Conservation (phyloP, 495 filamentous ascomycete species). For the Pseudomonodictys pantanalensis region DNA sequence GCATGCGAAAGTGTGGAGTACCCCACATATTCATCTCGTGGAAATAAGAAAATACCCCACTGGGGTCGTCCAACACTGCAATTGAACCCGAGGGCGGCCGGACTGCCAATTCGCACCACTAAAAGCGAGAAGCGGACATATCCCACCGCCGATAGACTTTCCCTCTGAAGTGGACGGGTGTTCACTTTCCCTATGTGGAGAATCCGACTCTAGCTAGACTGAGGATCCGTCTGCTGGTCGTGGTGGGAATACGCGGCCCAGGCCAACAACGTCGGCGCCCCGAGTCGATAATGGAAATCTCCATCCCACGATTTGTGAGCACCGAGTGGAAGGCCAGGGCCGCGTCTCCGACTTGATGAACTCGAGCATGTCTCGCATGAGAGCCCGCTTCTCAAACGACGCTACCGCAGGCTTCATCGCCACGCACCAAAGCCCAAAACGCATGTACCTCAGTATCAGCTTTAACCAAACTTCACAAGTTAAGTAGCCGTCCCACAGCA, state of each 20-base stretch:
- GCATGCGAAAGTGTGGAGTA: neutral
- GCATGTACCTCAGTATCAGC: neutral
- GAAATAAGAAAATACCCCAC: too few species aligned
- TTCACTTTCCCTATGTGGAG: too few species aligned
- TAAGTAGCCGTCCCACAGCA: neutral
- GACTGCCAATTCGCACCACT: too few species aligned
- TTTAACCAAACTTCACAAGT: constrained; percentile 22
- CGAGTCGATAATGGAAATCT: neutral
- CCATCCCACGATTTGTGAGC: neutral
- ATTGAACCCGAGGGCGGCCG: too few species aligned
- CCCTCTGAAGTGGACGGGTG: too few species aligned
- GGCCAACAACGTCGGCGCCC: neutral
- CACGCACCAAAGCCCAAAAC: neutral
- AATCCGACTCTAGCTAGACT: too few species aligned
- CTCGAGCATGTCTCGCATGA: constrained; percentile 12
- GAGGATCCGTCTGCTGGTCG: neutral
- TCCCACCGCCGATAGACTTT: too few species aligned
- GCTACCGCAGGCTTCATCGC: neutral
- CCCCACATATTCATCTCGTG: neutral
- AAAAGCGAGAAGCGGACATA: too few species aligned
- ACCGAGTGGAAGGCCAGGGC: constrained; percentile 20
- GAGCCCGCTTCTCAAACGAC: neutral
- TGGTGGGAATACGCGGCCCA: neutral
- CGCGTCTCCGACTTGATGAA: constrained; percentile 16
- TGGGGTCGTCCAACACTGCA: too few species aligned